Evolutionary conservation across 164 flowering plant species (phyloP).

Genomic region (Chimonanthus salicifolius): DNA sequence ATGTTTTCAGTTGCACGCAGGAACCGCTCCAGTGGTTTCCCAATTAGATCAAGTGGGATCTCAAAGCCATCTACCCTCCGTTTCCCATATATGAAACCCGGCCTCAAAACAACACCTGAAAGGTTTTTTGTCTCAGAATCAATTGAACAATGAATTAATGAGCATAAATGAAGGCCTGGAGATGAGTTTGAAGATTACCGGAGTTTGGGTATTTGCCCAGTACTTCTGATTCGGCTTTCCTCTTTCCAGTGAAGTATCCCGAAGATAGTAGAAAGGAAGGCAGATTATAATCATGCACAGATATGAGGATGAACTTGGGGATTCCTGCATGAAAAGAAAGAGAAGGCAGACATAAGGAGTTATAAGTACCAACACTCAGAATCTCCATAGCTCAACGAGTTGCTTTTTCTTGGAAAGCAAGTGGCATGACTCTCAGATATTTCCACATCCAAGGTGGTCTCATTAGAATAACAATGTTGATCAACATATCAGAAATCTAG

Average conservation of each 20-base stretch:
- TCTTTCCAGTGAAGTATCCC: constrained; percentile 92
- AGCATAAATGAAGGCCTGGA: neutral
- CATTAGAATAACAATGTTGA: no score
- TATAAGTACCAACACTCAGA: neutral
- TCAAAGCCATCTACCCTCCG: constrained; percentile 74
- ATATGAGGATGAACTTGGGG: constrained; percentile 86
- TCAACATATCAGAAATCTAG: no score
- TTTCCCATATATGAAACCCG: constrained; percentile 93
- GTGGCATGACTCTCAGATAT: no score
- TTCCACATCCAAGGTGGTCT: no score
- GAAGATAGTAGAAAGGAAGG: constrained; percentile 74
- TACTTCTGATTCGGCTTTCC: constrained; percentile 91
- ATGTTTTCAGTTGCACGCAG: constrained; percentile 57
- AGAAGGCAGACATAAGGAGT: neutral
- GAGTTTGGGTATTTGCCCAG: constrained; percentile 77
- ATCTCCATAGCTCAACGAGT: neutral
- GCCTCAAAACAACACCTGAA: constrained; percentile 86
- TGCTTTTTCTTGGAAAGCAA: no score
- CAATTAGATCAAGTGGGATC: constrained; percentile 85
- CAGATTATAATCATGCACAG: constrained; percentile 93
- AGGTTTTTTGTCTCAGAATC: neutral
- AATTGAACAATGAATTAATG: neutral
- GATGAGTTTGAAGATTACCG: constrained; percentile 39
- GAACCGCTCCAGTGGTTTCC: constrained; percentile 75
- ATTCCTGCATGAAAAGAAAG: constrained; percentile 47